Percentiles rank a stretch among this genome's conserved stretches.
phyloP scores from a whole-genome alignment of 371 early-diverging fungal genomes.

The Ordospora colligata region DNA sequence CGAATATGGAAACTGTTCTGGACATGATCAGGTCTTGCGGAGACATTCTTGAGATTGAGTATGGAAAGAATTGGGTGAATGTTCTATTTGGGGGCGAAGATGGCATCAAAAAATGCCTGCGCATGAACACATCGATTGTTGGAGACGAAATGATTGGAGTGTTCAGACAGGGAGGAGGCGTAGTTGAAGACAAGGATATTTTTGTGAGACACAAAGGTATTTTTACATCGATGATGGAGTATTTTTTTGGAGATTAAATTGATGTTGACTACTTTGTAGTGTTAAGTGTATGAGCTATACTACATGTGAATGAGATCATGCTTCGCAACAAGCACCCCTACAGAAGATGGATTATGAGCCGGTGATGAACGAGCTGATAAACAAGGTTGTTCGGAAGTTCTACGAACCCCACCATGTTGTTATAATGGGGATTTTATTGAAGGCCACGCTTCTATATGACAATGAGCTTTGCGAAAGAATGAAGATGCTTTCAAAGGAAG shows the following conservation, averaged over 20 bases:
- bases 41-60: constrained; percentile 47
- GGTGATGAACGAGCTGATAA: constrained; percentile 51
- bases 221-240: constrained; percentile 42
- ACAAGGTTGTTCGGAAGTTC: constrained; percentile 53
- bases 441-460: constrained; percentile 56
- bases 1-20: constrained; percentile 48
- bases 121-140: constrained; percentile 32
- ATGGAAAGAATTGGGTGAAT: constrained; percentile 59
- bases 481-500: constrained; percentile 60
- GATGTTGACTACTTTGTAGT: not conserved
- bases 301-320: too few relatives aligned
- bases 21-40: constrained; percentile 35
- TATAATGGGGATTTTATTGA: constrained; percentile 58
- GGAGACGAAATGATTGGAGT: constrained; percentile 61
- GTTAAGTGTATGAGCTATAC: too few relatives aligned
- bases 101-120: constrained; percentile 22
- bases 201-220: constrained; percentile 53
- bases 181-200: constrained; percentile 40
- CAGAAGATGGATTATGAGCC: constrained; percentile 41
- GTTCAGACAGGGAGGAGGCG: constrained; percentile 31
- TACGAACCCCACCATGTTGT: constrained; percentile 59
- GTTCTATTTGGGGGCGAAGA: constrained; percentile 47
- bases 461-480: constrained; percentile 55
- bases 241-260: constrained; percentile 58
- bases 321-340: too few relatives aligned